phyloP scores from a whole-genome alignment of 2,329 filamentous ascomycete genomes.

The Biscogniauxia marginata region DNA sequence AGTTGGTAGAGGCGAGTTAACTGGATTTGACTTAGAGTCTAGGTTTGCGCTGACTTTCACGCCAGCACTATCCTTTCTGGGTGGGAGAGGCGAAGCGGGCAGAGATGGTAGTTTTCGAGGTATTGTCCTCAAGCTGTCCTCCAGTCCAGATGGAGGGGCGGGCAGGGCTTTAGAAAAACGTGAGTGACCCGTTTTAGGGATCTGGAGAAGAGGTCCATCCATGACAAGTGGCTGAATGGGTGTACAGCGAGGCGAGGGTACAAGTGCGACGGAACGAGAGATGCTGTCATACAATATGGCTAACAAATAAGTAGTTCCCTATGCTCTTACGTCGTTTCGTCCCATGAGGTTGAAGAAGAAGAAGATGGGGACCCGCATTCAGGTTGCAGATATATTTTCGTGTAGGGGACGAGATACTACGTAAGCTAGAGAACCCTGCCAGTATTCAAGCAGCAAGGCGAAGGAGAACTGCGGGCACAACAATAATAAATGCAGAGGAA shows the following conservation, averaged over 20 bases:
- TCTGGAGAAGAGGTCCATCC: slow-evolving; percentile 27
- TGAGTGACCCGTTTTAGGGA: slow-evolving; percentile 46
- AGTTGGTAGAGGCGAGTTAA: slow-evolving; percentile 33
- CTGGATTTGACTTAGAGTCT: slow-evolving; percentile 23
- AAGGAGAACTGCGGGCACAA: background rate
- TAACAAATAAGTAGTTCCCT: slow-evolving; percentile 15
- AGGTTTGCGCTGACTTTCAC: slow-evolving; percentile 21
- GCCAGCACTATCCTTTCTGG: slow-evolving; percentile 28
- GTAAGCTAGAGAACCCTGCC: slow-evolving; percentile 5
- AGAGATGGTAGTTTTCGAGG: slow-evolving; percentile 24
- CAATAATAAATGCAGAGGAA: slow-evolving; percentile 5
- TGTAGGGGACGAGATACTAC: slow-evolving; percentile 8
- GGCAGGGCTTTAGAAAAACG: slow-evolving; percentile 60
- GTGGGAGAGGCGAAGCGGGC: slow-evolving; percentile 28
- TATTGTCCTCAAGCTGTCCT: slow-evolving; percentile 17
- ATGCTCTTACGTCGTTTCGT: slow-evolving; percentile 20
- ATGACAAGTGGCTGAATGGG: slow-evolving; percentile 22
- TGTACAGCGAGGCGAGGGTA: slow-evolving; percentile 10
- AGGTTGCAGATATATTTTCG: slow-evolving; percentile 24
- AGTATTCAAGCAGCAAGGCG: slow-evolving; percentile 12
- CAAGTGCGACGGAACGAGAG: slow-evolving; percentile 17
- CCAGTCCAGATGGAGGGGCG: slow-evolving; percentile 41
- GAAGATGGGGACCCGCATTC: slow-evolving; percentile 17
- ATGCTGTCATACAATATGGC: slow-evolving; percentile 22
- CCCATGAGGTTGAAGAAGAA: slow-evolving; percentile 21